Percentiles rank a stretch among this genome's conserved stretches.
Conservation (phyloP, 2,329 filamentous ascomycete genomes). For the Dactylellina drechsleri region DNA sequence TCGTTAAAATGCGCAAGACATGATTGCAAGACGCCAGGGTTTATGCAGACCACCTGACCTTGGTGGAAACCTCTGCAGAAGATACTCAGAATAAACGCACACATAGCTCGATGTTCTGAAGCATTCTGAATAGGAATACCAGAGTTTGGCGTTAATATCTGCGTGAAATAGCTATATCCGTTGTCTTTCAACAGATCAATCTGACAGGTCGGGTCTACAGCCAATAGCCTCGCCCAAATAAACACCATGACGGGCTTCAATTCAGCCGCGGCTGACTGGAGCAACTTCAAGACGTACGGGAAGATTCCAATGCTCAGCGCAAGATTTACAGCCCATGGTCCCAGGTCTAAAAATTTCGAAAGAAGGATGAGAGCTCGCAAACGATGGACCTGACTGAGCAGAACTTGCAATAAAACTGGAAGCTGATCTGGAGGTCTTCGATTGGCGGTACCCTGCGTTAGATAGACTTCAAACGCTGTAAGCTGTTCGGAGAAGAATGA, state of each 20-base stretch:
- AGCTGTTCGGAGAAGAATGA: constrained; percentile 97
- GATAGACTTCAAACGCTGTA: constrained; percentile 95
- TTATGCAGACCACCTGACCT: constrained; percentile 89
- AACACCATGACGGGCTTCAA: constrained; percentile 99
- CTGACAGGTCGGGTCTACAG: constrained; percentile 93
- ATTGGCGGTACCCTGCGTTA: constrained; percentile 82
- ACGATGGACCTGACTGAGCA: constrained; percentile 93
- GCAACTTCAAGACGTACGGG: constrained; percentile 94
- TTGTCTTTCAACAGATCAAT: constrained; percentile 95
- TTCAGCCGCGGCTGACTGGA: constrained; percentile 93
- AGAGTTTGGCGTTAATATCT: constrained; percentile 85
- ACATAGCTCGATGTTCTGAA: constrained; percentile 98
- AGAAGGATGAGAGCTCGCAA: constrained; percentile 89
- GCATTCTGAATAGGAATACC: constrained; percentile 85
- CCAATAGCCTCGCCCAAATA: constrained; percentile 95
- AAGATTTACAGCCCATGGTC: constrained; percentile 98
- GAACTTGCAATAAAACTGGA: constrained; percentile 92
- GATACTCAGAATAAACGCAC: constrained; percentile 95
- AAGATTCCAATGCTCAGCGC: constrained; percentile 98
- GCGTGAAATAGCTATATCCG: constrained; percentile 95
- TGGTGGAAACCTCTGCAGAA: constrained; percentile 95
- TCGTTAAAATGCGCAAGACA: constrained; percentile 86
- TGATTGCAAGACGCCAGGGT: constrained; percentile 87
- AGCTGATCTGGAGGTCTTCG: constrained; percentile 92
- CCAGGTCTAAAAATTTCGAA: constrained; percentile 91